Evolutionary conservation across 805 yeast genomes (phyloP), one percentile per base, ranked within the genome.

Genomic region (Ogataea polymorpha): DNA sequence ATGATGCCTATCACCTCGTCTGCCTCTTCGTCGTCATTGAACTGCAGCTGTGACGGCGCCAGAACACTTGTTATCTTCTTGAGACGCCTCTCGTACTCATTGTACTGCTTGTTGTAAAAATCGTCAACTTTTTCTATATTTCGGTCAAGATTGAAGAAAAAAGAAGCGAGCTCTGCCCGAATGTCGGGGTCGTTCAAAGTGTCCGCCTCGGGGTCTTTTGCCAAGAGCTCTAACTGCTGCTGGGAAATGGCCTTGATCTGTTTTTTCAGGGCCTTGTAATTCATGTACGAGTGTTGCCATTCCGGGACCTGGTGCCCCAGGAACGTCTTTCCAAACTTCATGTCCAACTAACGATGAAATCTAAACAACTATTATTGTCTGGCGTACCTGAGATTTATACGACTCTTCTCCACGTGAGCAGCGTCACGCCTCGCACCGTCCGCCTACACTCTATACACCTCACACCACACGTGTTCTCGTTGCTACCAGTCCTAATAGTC

Each of bases 281-380:
- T 85, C 72, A 91, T 76, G 57, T 91, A 91, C 54, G 74, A 75
- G 43, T 77, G 75, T 36, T 79, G 72, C 98, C 98, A 91, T 64
- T 89, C 96, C 3, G 97, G 97, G 42, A 90, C 88, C 69, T 89
- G 96, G 64, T 91, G 95, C 35, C 85, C 71, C 23, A 79, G 66
- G 50, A 86, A 71, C 21, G 87, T 83, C 62, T 86, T 86, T 20
- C 91, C 95, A 60, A 86, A 86, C 71, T 84, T 84, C 91, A 84
- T 84, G n/a, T n/a, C 26, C 14, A 4, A 5, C 12, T 9, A 32
- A 23, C 26, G n/a, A 15, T 7, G 15, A 27, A 33, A 21, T 24
- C 27, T 24, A 24, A 29, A 29, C 32, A 17, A 16, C 18, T 29
- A 20, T 29, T 9, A 29, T 29, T 29, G 11, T 13, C 15, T 10